A percentile compares a stretch with the other conserved stretches of the same genome.
phyloP scores from a whole-genome alignment of 495 filamentous ascomycete genomes.

The Penicillium bovifimosum region DNA sequence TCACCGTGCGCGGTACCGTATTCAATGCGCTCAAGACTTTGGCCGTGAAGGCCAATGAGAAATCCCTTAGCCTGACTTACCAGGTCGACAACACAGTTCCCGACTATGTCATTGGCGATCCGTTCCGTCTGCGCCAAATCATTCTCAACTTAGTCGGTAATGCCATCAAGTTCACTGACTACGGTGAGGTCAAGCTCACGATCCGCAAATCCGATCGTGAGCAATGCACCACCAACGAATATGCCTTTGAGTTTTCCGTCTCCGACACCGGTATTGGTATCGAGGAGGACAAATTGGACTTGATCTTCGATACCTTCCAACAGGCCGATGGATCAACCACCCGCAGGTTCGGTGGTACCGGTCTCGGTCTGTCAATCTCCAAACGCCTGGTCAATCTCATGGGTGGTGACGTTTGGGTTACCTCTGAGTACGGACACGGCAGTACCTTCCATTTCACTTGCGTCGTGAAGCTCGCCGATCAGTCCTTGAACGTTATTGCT shows the following conservation, averaged over 20 bases:
- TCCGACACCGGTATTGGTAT: slow-evolving; percentile 98
- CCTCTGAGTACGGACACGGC: slow-evolving; percentile 85
- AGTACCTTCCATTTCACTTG: slow-evolving; percentile 98
- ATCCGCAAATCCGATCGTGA: slow-evolving; percentile 70
- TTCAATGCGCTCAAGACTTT: slow-evolving; percentile 98
- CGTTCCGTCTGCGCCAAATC: slow-evolving; percentile 93
- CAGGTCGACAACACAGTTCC: slow-evolving; percentile 91
- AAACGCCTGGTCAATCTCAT: slow-evolving; percentile 93
- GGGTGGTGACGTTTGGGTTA: slow-evolving; percentile 97
- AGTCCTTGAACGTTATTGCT: slow-evolving; percentile 72
- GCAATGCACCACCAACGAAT: slow-evolving; percentile 66
- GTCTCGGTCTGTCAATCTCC: slow-evolving; percentile 92
- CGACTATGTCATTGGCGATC: slow-evolving; percentile 95
- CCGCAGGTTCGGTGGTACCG: slow-evolving; percentile 92
- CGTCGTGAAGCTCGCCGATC: slow-evolving; percentile 78
- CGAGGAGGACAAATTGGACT: slow-evolving; percentile 87
- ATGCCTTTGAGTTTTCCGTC: slow-evolving; percentile 94
- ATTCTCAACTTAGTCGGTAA: slow-evolving; percentile 61
- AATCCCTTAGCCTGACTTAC: slow-evolving; percentile 89
- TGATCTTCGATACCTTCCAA: slow-evolving; percentile 99
- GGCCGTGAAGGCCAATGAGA: slow-evolving; percentile 96
- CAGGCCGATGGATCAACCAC: slow-evolving; percentile 98
- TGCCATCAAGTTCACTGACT: slow-evolving; percentile 88
- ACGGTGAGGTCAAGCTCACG: slow-evolving; percentile 91
- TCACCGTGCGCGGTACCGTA: slow-evolving; percentile 88